Conservation (phyloP, 768 basidiomycete genomes). For the Lentinula sp. region DNA sequence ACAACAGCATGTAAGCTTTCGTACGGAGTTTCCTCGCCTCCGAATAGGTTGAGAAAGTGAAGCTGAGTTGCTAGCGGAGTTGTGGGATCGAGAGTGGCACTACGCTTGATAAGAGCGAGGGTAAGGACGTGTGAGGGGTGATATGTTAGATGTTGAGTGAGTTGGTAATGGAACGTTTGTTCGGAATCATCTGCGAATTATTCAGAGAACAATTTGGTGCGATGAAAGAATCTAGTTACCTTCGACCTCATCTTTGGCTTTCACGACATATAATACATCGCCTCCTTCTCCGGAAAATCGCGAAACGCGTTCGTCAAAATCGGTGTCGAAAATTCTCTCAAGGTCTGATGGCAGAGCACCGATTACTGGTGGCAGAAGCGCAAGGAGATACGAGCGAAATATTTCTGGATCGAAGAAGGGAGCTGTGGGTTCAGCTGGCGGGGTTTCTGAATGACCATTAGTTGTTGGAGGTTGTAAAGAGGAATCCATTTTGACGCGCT, state of each 20-base stretch:
- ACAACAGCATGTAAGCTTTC: constrained; percentile 94
- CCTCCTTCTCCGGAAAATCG: constrained; percentile 74
- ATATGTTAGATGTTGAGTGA: constrained; percentile 74
- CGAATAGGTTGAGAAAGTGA: constrained; percentile 89
- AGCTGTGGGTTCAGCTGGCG: constrained; percentile 29
- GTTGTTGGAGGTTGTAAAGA: not conserved
- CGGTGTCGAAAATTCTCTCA: constrained; percentile 56
- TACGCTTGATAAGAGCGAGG: constrained; percentile 92
- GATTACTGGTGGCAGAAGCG: constrained; percentile 76
- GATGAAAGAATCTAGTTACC: constrained; percentile 34
- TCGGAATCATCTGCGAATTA: constrained; percentile 52
- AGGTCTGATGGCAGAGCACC: constrained; percentile 63
- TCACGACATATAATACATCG: constrained; percentile 78
- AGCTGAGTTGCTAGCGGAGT: constrained; percentile 79
- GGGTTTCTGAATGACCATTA: constrained; percentile 12
- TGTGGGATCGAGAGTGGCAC: constrained; percentile 74
- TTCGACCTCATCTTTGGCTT: constrained; percentile 68
- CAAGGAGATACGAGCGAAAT: constrained; percentile 66
- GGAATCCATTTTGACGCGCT: constrained; percentile 1
- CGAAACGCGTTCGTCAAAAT: constrained; percentile 69
- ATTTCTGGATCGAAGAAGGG: constrained; percentile 58
- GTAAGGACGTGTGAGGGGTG: constrained; percentile 77
- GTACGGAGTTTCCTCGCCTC: constrained; percentile 85
- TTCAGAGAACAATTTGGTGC: not conserved
- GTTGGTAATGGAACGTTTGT: constrained; percentile 57